These are phyloP conservation scores for Bathelium albidoporum DNA, from an alignment of 495 filamentous ascomycete species.

Conservation along the genomic window DNA sequence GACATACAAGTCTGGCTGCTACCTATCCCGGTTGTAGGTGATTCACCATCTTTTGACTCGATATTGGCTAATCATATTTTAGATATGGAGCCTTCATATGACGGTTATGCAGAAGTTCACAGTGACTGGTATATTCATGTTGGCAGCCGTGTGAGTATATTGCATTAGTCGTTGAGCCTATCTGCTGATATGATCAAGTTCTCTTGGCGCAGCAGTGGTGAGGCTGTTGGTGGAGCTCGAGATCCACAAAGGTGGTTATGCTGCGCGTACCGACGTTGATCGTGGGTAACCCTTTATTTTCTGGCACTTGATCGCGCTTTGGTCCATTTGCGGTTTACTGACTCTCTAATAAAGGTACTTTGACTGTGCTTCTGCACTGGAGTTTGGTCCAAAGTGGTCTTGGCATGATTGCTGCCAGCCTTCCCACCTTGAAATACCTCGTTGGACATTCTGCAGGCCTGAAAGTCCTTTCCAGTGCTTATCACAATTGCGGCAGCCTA, in stretches of 20 bases:
- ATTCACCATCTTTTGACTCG: not conserved
- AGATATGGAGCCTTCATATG: not conserved
- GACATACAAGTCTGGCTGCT: slow-evolving; percentile 1
- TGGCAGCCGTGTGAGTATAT: not conserved
- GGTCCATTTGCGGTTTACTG: not conserved
- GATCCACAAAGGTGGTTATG: not conserved
- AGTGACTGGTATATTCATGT: not conserved
- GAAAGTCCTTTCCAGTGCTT: no score
- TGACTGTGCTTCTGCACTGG: not conserved
- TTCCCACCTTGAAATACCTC: not conserved
- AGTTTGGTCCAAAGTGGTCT: not conserved
- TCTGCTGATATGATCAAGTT: not conserved
- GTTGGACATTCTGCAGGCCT: no score
- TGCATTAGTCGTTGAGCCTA: not conserved
- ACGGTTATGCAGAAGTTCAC: not conserved
- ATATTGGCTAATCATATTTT: not conserved
- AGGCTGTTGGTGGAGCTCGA: not conserved
- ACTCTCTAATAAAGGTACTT: not conserved
- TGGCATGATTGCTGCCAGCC: not conserved
- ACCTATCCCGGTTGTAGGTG: slow-evolving; percentile 1
- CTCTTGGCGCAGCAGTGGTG: not conserved
- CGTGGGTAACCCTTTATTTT: not conserved
- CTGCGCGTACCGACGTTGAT: slow-evolving; percentile 5
- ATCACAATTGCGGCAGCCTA: no score
- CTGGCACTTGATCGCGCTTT: not conserved